Base-by-base conservation (phyloP, 1,284 basidiomycete genomes). In the Mrakiaceae sp. region DNA sequence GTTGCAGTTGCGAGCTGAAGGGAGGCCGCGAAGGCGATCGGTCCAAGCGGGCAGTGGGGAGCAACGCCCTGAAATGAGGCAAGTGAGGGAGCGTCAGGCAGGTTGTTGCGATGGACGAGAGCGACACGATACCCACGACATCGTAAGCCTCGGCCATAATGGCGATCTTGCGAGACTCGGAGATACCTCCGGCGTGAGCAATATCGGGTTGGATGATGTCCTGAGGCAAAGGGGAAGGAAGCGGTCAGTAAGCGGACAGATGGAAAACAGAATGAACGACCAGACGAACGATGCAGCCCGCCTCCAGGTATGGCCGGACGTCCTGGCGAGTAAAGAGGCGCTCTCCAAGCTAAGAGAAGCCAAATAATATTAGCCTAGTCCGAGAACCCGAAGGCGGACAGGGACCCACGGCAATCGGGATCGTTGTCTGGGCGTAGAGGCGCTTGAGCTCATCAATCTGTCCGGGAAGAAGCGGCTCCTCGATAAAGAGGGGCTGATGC, bases 141-240 rank as follows among this genome's bases (percentile, higher is more conserved):
- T 85, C 84, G 69, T 85, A 85, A 6, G 79, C 82, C 76, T 88
- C 86, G 1, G 84, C 83, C 74, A 88, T 79, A 46, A 79, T 79
- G 5, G 87, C 85, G 54, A 89, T 86, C 64, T 83, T 81, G 64
- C 82, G 80, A 9, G 86, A 78, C 73, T 89, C 87, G 64, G 83
- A 84, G 71, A 89, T 88, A 16, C 64, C 64, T 46, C 78, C 78
- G 27, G 58, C 48, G 55, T 43, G 42, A 58, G 77, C 66, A 60
- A 82, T 81, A 70, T 85, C 84, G 42, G 84, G 84, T 70, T 85
- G 84, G 0, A 81, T 81, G 58, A 85, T 82, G 68, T 85, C 83
- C 27, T 27, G 27, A 27, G 27, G 27, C 27, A 27, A 27, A 27
- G 27, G 2, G 27, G 27, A 27, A 27, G 27, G 27, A 27, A 27